A percentile compares a stretch with the other conserved stretches of the same genome.
phyloP scores from a whole-genome alignment of 164 flowering plant species.

The Vitis rupestris region DNA sequence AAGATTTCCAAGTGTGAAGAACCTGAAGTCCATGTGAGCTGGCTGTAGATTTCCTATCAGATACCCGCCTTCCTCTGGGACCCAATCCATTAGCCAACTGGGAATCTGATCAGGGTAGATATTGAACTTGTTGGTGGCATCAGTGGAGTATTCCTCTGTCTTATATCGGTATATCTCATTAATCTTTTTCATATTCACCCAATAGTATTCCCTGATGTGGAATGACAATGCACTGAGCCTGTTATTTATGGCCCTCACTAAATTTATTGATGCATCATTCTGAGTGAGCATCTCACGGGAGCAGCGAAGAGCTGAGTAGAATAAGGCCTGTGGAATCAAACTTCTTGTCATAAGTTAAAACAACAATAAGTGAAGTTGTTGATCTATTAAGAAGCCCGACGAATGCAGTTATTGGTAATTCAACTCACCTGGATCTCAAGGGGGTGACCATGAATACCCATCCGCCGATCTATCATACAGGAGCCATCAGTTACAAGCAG shows the following conservation, averaged over 20 bases:
- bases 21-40: conserved; percentile 94
- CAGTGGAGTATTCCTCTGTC: conserved; percentile 87
- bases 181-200: conserved; percentile 84
- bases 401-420: neutral
- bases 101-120: conserved; percentile 95
- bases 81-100: conserved; percentile 83
- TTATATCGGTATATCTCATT: conserved; percentile 91
- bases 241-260: conserved; percentile 72
- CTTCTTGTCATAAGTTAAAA: neutral
- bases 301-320: conserved; percentile 77
- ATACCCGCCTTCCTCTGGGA: conserved; percentile 85
- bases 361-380: neutral
- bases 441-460: conserved; percentile 68
- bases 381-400: too few species aligned
- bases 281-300: conserved; percentile 79
- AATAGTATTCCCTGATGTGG: conserved; percentile 85
- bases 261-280: conserved; percentile 68
- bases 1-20: conserved; percentile 83
- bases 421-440: conserved; percentile 55
- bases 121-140: conserved; percentile 89
- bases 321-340: conserved; percentile 58
- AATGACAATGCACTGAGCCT: conserved; percentile 91
- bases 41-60: conserved; percentile 89
- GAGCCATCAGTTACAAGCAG: conserved; percentile 64
- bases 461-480: conserved; percentile 65